Evolutionary conservation across 495 filamentous ascomycete species (phyloP).

Genomic region (Ascobolus immersus): DNA sequence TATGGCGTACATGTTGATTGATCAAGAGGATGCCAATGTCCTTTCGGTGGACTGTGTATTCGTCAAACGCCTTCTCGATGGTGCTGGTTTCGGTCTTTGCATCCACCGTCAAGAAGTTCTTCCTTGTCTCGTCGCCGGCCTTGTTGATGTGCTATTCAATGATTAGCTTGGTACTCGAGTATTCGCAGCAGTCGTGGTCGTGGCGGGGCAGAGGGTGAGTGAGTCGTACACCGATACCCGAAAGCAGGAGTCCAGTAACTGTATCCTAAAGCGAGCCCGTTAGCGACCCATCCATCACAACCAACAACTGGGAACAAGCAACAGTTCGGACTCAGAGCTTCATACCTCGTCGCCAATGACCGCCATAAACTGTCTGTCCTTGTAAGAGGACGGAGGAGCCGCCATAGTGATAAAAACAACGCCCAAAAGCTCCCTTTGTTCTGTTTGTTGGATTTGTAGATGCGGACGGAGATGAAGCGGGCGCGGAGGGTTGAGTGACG

Average conservation of each 20-base stretch:
- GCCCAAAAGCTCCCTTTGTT: no score
- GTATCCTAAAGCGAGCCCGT: constrained; percentile 37
- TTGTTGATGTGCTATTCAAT: constrained; percentile 42
- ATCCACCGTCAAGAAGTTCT: constrained; percentile 95
- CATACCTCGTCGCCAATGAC: constrained; percentile 92
- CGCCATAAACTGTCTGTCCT: constrained; percentile 86
- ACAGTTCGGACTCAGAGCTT: not conserved
- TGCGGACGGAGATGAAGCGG: no score
- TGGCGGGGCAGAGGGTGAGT: not conserved
- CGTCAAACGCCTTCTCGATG: constrained; percentile 79
- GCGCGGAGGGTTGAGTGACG: no score
- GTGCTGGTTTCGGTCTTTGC: constrained; percentile 62
- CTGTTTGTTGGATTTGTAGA: no score
- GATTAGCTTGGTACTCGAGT: constrained; percentile 14
- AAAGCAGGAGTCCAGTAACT: constrained; percentile 78
- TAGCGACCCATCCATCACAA: constrained; percentile 7
- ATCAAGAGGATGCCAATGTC: constrained; percentile 92
- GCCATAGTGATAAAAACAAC: no score
- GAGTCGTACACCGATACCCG: constrained; percentile 66
- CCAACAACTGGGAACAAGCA: not conserved
- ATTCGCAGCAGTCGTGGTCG: not conserved
- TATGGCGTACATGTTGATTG: constrained; percentile 68
- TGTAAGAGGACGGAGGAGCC: constrained; percentile 35
- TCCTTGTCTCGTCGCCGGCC: constrained; percentile 55
- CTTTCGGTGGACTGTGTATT: constrained; percentile 66